Base-by-base conservation (phyloP, 768 basidiomycete genomes). In the Amanita jacksonii region DNA sequence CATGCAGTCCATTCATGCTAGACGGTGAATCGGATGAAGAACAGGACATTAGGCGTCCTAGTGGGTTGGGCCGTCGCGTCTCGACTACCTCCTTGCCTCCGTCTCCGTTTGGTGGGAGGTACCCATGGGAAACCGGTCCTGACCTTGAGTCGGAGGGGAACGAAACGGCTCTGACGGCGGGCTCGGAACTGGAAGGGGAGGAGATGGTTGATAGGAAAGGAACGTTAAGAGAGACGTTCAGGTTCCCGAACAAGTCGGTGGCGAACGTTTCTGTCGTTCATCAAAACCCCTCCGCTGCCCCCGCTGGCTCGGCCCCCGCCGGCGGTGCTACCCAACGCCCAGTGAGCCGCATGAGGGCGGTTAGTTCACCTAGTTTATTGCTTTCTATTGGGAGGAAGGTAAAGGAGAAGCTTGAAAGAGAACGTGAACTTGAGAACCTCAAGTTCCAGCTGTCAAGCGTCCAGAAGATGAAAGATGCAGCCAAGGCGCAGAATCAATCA, bases 41-140 rank as follows among this genome's bases (percentile, higher is more conserved):
- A 12, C 6, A 12, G 37, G 69, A 72, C 24, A 72, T 72, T 41
- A 66, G 70, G 20, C 51, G 66, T 34, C 70, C 70, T 5, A 72
- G 70, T 51, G 70, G 69, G 4, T 53, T 72, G 9, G 70, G 70
- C 18, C 61, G 66, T 24, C 56, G 65, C 5, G 60, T 57, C 0
- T 66, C 69, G 2, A 51, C 67, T 13, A 56, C 54, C 7, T 65
- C 67, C 7, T 46, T 66, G 19, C 67, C 66, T 2, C 62, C 61
- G 6, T 64, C 67, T 10, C 61, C 67, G 1, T 60, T 60, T 39
- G 52, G 52, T 22, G 50, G 55, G 5, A 39, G 28, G 10, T 45
- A 31, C 22, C 36, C 44, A 7, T 45, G 44, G 44, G 44, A 41
- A 5, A 41, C 20, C 25, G 22, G 15, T 16, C 34, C 33, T 44